Evolutionary conservation across 805 yeast species (phyloP), one percentile per base, ranked within the genome.

Genomic region (Starmerella bombicola): DNA sequence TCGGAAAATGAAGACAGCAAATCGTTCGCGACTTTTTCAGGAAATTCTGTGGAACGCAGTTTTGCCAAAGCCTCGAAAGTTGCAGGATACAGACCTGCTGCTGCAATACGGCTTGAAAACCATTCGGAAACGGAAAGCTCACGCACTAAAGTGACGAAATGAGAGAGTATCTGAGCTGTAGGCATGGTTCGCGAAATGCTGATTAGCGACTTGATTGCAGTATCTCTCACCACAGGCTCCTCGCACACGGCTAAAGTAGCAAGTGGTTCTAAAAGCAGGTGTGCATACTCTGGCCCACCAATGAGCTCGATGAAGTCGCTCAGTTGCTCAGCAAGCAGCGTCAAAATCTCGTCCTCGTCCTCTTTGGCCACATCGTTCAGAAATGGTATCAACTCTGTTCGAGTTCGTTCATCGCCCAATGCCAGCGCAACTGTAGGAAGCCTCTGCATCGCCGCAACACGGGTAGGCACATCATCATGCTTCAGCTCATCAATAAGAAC

Each of bases 261-360:
- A 58, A 91, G 71, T 3, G 84, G 76, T 41, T 72, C 70, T 43
- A 75, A 62, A 37, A 80, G 59, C 30, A 70, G 55, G 24, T 74
- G 66, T 8, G 82, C 81, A 55, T 67, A 68, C 46, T 73, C 69
- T 10, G 71, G 52, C 42, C 98, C 98, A 35, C 98, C 99, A 42
- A 91, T 76, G 45, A 76, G 73, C 4, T 95, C 93, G 26, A 85
- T 76, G 59, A 91, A 88, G 42, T 74, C 73, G 35, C 93, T 94
- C 52, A 91, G 65, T 66, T 86, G 88, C 52, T 80, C 83, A 3
- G 96, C 96, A 48, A 93, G 70, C 17, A 85, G 88, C 1, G 95
- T 83, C 62, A 88, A 79, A 5, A 91, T 95, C 63, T 91, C 99
- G 62, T 91, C 99, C 63, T 91, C 99, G 59, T 93, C 99, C 54